Conservation (phyloP, 2,329 filamentous ascomycete genomes). For the Diaporthe sp. region DNA sequence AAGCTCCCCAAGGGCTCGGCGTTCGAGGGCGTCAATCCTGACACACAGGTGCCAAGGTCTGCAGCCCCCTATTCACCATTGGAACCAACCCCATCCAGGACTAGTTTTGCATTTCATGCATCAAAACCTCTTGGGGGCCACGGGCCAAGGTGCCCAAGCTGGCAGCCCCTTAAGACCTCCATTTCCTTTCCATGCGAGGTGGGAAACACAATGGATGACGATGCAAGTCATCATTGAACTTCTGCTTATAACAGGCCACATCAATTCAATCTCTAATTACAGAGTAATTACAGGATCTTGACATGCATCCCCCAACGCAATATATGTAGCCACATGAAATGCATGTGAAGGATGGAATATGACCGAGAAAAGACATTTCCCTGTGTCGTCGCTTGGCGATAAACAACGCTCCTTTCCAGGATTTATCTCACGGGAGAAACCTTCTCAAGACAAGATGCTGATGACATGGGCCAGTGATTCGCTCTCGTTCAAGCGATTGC, state of each 20-base stretch:
- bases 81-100: not conserved
- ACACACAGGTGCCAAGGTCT: constrained; percentile 3
- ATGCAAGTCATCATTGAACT: not conserved
- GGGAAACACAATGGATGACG: not conserved
- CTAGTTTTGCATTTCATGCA: constrained; percentile 7
- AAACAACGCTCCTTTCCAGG: no score
- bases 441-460: not conserved
- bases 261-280: no score
- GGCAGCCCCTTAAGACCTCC: not conserved
- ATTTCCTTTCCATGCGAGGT: constrained; percentile 4
- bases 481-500: not conserved
- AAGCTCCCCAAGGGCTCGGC: not conserved
- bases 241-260: not conserved
- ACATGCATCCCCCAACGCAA: not conserved
- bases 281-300: not conserved
- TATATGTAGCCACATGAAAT: no score
- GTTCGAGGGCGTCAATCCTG: not conserved
- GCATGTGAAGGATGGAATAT: not conserved
- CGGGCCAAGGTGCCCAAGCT: not conserved
- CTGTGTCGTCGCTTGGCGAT: not conserved
- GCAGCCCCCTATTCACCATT: not conserved
- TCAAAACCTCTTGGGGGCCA: not conserved
- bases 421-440: not conserved
- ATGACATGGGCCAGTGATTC: not conserved
- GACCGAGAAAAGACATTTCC: not conserved